A percentile compares a stretch with the other conserved stretches of the same genome.
Evolutionary conservation across 2,329 filamentous ascomycete genomes (phyloP).

Genomic region (Fusarium newnesense): DNA sequence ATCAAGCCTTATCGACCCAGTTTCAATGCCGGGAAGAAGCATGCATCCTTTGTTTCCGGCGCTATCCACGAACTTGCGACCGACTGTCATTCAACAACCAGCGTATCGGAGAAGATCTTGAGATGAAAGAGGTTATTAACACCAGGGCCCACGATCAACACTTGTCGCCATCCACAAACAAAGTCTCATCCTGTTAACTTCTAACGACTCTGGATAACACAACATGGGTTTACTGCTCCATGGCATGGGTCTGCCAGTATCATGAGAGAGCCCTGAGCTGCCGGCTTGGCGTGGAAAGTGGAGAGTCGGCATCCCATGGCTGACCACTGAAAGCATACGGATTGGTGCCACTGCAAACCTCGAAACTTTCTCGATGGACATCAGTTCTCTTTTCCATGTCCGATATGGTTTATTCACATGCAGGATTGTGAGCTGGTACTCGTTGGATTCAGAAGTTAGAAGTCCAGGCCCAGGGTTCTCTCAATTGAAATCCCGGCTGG

Average conservation of each 20-base stretch:
- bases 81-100: background rate
- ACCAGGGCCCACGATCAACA: background rate
- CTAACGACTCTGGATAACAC: conserved; percentile 7
- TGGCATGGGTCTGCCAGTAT: conserved; percentile 28
- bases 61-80: background rate
- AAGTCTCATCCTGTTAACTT: conserved; percentile 27
- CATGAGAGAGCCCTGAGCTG: conserved; percentile 13
- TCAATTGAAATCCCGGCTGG: conserved; percentile 12
- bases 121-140: background rate
- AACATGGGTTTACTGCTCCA: background rate
- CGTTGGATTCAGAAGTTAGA: background rate
- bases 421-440: conserved; percentile 1
- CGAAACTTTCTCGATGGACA: background rate
- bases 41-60: conserved; percentile 38
- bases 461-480: conserved; percentile 2
- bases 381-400: conserved; percentile 3
- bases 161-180: conserved; percentile 31
- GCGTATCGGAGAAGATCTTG: background rate
- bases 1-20: conserved; percentile 36
- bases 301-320: conserved; percentile 22
- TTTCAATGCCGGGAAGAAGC: conserved; percentile 40
- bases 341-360: conserved; percentile 30
- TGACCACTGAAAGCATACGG: conserved; percentile 36
- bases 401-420: background rate
- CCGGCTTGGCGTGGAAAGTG: conserved; percentile 16